A percentile compares a stretch with the other conserved stretches of the same genome.
Evolutionary conservation across 345 rosid species (phyloP).

Genomic region (Acer saccharum): DNA sequence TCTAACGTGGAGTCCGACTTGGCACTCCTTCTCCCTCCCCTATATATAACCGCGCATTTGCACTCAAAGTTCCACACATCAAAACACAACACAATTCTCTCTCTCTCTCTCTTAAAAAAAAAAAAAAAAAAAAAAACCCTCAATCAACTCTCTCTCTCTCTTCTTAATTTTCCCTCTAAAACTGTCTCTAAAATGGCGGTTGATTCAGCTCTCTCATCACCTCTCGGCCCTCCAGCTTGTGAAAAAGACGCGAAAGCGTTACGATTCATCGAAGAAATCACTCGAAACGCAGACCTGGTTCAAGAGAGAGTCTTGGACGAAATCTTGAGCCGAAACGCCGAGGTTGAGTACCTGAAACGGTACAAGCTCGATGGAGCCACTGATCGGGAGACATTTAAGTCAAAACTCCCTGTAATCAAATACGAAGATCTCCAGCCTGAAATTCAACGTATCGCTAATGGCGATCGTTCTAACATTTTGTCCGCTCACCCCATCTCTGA

Average conservation of each 20-base stretch:
- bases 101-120: not conserved
- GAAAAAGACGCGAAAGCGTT: conserved; percentile 82
- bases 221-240: conserved; percentile 73
- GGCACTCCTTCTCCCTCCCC: conserved; percentile 34
- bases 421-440: conserved; percentile 89
- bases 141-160: not conserved
- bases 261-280: conserved; percentile 75
- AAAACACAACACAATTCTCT: conserved; percentile 15
- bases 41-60: conserved; percentile 45
- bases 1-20: conserved; percentile 31
- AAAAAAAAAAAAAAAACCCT: no score
- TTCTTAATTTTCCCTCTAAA: not conserved
- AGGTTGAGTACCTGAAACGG: conserved; percentile 72
- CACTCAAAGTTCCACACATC: conserved; percentile 6
- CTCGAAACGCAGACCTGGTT: conserved; percentile 61
- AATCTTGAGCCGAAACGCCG: conserved; percentile 61
- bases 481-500: conserved; percentile 90
- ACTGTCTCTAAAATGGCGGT: conserved; percentile 52
- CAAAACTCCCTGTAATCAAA: conserved; percentile 69
- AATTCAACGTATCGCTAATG: conserved; percentile 92
- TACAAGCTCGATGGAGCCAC: conserved; percentile 57
- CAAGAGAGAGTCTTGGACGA: conserved; percentile 66
- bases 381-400: conserved; percentile 68
- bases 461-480: conserved; percentile 83
- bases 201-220: conserved; percentile 60